Percentiles rank a stretch among this genome's conserved stretches.
Evolutionary conservation across 1,139 yeast species (phyloP).

Genomic region (Lodderomyces oxycetoniae): DNA sequence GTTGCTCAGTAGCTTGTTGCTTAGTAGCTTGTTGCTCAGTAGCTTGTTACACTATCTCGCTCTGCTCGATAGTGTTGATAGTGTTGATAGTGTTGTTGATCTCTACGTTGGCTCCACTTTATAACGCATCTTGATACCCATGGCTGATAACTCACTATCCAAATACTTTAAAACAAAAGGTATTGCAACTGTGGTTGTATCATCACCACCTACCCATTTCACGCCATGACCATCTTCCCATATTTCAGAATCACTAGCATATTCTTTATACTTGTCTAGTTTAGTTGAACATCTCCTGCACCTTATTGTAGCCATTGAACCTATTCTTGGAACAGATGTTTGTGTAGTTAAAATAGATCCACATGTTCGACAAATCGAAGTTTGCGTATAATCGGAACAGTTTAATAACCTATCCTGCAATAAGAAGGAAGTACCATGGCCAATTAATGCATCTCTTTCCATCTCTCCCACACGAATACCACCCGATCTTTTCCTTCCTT

Average conservation of each 20-base stretch:
- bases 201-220: conserved; percentile 84
- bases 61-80: too few relatives aligned
- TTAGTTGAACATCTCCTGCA: conserved; percentile 89
- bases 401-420: conserved; percentile 92
- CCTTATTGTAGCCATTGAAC: conserved; percentile 69
- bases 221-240: conserved; percentile 99
- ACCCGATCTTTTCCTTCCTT: conserved; percentile 98
- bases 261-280: conserved; percentile 43
- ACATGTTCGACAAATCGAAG: conserved; percentile 85
- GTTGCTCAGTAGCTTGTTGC: too few relatives aligned
- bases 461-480: conserved; percentile 99
- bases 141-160: conserved; percentile 93
- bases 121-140: conserved; percentile 93
- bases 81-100: too few relatives aligned
- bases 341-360: conserved; percentile 90
- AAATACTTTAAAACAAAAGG: conserved; percentile 94
- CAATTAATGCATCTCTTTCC: conserved; percentile 99
- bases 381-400: conserved; percentile 93
- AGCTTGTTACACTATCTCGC: too few relatives aligned
- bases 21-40: too few relatives aligned
- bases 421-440: conserved; percentile 97
- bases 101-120: conserved; percentile 60
- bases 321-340: conserved; percentile 85
- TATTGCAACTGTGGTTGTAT: conserved; percentile 90
- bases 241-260: conserved; percentile 66